Base-by-base conservation (phyloP, 495 filamentous ascomycete species). In the Pyrenopolyporus hunteri region DNA sequence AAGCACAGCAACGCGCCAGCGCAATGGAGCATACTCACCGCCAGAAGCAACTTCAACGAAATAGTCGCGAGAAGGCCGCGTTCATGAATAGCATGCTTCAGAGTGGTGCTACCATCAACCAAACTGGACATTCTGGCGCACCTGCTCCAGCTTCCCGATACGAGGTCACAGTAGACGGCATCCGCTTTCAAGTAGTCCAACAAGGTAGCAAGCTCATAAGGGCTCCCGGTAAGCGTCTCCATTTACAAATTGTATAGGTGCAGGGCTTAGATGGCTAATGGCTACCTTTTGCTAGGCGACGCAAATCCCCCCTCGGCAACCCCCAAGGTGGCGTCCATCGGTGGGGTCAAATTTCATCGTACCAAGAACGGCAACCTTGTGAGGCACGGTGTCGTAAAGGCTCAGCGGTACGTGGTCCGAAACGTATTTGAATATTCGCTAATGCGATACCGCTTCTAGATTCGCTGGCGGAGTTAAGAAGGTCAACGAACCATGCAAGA, bases 351-450 rank as follows among this genome's bases (percentile, higher is more conserved):
- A 33, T 98, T 97, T 73, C 83, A 91, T 59, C 84, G 93, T 51
- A 97, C 90, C 74, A 96, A 94, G 71, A 89, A 88, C 64, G 93
- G 93, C 48, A 98, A 98, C 53, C 82, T 98, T 48, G 89, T 91
- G 66, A 90, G 92, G 40, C 80, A 86, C 59, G 87, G 87, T 22
- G 75, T 89, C 47, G 78, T 91, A 46, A 85, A 85, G 67, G 82
- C 80, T 37, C 83, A 84, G 62, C 82, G 80, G 89, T 90, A 84
- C 78, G 86, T 77, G 20, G 5, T 48, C 43, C 49, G 33, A 17
- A 17, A 6, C 22, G 14, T 32, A 25, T 43, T 20, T 11, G 36
- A 47, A 44, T 28, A 14, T 16, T 28, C 46, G 44, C 53, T 48
- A 40, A 71, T 51, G 77, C 74, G 76, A 46, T 71, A 70, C 67